Base-by-base conservation (phyloP, 2,329 filamentous ascomycete genomes). In the Lizonia empirigonia region DNA sequence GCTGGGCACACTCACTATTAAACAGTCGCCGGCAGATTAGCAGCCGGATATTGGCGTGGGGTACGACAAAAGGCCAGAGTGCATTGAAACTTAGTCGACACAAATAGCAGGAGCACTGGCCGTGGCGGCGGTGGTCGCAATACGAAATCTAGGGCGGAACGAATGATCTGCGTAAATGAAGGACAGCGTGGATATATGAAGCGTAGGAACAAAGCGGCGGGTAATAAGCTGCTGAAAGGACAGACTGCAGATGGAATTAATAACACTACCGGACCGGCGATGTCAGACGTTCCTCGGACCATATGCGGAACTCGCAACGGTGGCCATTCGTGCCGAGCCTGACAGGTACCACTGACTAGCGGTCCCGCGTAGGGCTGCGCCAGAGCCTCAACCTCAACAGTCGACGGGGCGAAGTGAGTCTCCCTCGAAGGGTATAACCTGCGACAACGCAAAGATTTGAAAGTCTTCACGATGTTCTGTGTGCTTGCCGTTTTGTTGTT, bases 1-100 rank as follows among this genome's bases (percentile, higher is more conserved):
- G 23, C 34, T 24, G 49, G 49, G 37, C 15, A 24, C 7, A 44
- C 49, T 52, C 37, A 52, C 49, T 47, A 38, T 52, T 38, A 53
- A 50, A 53, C 54, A 55, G 42, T 33, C 19, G 44, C 44, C 50
- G 44, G 50, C 36, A 34, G 38, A 48, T 53, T 32, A 38, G 38
- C 50, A 48, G 38, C 50, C 50, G 50, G 60, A 46, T 62, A 58
- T 54, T 59, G 45, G 58, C 48, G 62, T 55, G 60, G 64, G 60
- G 66, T 45, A 50, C 33, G 59, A 57, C 63, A 73, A 73, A 64
- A 72, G 68, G 71, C 65, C 70, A 73, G 67, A 65, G 69, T 70
- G 67, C 65, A 62, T 66, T 57, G 59, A 62, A 68, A 59, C 54
- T 40, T 44, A 51, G 48, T 58, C 52, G 59, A 49, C 53, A 54